Base-by-base conservation (phyloP, 768 basidiomycete genomes). In the Inosperma sp. region DNA sequence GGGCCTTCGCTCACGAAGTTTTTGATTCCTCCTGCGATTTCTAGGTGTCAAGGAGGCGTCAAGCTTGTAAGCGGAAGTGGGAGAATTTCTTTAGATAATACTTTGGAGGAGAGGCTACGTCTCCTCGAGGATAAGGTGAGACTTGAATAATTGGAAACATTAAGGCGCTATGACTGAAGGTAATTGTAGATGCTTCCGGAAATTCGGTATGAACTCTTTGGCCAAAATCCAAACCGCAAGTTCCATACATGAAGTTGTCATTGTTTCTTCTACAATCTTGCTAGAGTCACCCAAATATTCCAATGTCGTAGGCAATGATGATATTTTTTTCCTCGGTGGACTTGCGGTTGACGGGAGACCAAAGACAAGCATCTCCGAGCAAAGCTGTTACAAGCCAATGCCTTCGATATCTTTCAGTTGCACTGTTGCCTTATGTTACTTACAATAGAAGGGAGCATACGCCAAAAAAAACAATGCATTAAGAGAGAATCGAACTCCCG, bases 81-180 rank as follows among this genome's bases (percentile, higher is more conserved):
- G 27, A 81, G 91, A 45, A 97, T 97, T 66, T 86, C 82, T 17
- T 77, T 99, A 19, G 89, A 98, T 69, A 98, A 99, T 64, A 93
- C 94, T 2, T 74, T 99, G 44, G 94, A 95, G 59, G 93, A 97
- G 67, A 79, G 95, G 40, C 69, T 99, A 62, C 78, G 84, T 56
- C 67, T 98, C 57, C 72, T 99, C 33, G 93, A 97, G 70, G 91
- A 96, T 63, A 79, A 87, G 70, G 93, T 91, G 56, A 55, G 83
- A 69, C 8, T 26, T 12, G 51, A 19, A 22, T 7, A 5, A 22
- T 33, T 26, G 41, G 22, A 0, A 16, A 39, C 21, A 7, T 14
- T 41, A 33, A n/a, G 40, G 22, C 40, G 35, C 31, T 17, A 21
- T 22, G 39, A 17, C 47, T 37, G 37, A 41, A 21, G 16, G 7